phyloP scores from a whole-genome alignment of 2,329 filamentous ascomycete genomes.

The Colletotrichum abscissum region DNA sequence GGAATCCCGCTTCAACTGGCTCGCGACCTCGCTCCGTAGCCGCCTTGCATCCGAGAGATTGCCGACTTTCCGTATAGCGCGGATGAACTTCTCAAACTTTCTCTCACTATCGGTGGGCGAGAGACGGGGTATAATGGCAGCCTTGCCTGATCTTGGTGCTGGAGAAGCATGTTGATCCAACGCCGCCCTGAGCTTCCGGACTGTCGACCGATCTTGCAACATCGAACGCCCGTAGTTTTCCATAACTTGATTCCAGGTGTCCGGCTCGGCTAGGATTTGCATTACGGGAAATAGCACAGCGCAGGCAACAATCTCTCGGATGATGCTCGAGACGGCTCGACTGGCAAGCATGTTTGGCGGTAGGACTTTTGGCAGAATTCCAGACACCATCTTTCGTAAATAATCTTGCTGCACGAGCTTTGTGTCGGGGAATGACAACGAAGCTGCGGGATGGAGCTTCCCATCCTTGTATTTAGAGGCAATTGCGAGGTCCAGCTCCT shows the following conservation, averaged over 20 bases:
- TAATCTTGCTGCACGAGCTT: slow-evolving; percentile 91
- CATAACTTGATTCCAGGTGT: slow-evolving; percentile 97
- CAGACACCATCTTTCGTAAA: slow-evolving; percentile 78
- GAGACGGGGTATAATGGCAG: slow-evolving; percentile 82
- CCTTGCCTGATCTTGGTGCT: slow-evolving; percentile 72
- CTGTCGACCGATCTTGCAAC: slow-evolving; percentile 94
- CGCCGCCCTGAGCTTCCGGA: slow-evolving; percentile 89
- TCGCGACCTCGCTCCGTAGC: slow-evolving; percentile 91
- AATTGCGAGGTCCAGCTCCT: slow-evolving; percentile 94
- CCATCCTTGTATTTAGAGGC: slow-evolving; percentile 94
- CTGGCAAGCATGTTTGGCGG: slow-evolving; percentile 81
- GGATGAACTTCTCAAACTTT: slow-evolving; percentile 93
- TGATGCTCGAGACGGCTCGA: slow-evolving; percentile 80
- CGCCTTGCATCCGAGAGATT: slow-evolving; percentile 93
- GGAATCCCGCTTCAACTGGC: slow-evolving; percentile 88
- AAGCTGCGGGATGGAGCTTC: slow-evolving; percentile 87
- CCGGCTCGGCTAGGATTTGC: slow-evolving; percentile 85
- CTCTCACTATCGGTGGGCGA: slow-evolving; percentile 86
- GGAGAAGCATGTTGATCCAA: slow-evolving; percentile 93
- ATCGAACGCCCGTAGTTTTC: slow-evolving; percentile 88
- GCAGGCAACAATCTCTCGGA: slow-evolving; percentile 92
- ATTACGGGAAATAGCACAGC: slow-evolving; percentile 88
- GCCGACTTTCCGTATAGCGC: slow-evolving; percentile 86
- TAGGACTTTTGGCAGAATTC: slow-evolving; percentile 79
- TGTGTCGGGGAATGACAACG: slow-evolving; percentile 84